Percentiles rank a stretch among this genome's conserved stretches.
These are phyloP conservation scores for Saposhnikovia divaricata DNA, from an alignment of 129 eudicot genomes.

Conservation along the genomic window DNA sequence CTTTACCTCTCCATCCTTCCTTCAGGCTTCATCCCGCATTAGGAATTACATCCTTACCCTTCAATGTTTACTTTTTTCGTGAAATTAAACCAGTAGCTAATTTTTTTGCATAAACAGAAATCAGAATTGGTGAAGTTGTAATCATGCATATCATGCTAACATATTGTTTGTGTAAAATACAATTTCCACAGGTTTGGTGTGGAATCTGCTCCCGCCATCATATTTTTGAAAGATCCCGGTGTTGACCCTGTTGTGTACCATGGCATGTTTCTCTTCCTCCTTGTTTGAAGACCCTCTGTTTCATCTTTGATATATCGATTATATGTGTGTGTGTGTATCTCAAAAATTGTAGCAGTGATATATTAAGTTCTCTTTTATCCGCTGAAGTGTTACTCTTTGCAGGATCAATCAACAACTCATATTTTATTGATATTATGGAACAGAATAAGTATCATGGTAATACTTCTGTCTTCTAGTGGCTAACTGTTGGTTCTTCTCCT, in stretches of 20 bases:
- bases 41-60: not conserved
- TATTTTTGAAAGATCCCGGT: slow-evolving; percentile 87
- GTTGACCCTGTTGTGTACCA: slow-evolving; percentile 79
- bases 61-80: not conserved
- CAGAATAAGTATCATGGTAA: slow-evolving; percentile 84
- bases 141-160: not conserved
- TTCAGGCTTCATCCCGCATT: not conserved
- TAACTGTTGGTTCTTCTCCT: not conserved
- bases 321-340: not conserved
- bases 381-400: slow-evolving; percentile 24
- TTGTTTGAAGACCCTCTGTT: not conserved
- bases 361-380: not conserved
- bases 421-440: slow-evolving; percentile 70
- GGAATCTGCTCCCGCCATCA: slow-evolving; percentile 93
- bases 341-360: not conserved
- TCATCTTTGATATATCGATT: not conserved
- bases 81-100: not conserved
- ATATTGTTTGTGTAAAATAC: not conserved
- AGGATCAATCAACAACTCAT: slow-evolving; percentile 60
- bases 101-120: not conserved
- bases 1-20: not conserved
- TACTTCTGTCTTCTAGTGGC: slow-evolving; percentile 1
- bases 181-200: slow-evolving; percentile 61
- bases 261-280: slow-evolving; percentile 34
- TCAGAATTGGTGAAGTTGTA: not conserved